Conservation (phyloP, 805 yeast species). For the Schwanniomyces yamadae region DNA sequence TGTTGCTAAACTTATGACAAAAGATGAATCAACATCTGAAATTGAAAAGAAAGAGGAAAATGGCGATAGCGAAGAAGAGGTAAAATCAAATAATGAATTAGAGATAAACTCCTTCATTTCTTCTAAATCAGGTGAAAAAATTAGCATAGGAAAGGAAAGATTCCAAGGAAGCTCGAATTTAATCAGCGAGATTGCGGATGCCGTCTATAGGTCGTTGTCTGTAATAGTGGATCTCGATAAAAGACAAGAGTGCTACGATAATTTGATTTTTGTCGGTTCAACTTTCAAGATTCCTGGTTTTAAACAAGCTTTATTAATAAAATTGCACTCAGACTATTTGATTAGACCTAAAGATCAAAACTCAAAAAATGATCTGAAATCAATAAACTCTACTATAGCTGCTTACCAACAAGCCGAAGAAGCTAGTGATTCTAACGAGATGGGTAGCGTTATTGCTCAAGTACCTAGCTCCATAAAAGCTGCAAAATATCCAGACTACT, state of each 20-base stretch:
- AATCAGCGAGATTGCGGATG: constrained; percentile 52
- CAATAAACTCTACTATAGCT: constrained; percentile 38
- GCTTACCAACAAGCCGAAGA: constrained; percentile 46
- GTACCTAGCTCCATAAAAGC: constrained; percentile 74
- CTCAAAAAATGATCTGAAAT: constrained; percentile 25
- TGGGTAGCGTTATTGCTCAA: constrained; percentile 46
- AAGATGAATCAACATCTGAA: constrained; percentile 59
- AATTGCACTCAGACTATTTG: constrained; percentile 56
- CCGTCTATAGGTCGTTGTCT: constrained; percentile 52
- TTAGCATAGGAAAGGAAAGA: constrained; percentile 85
- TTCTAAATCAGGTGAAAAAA: constrained; percentile 46
- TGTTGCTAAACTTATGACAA: constrained; percentile 84
- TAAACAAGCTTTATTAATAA: constrained; percentile 62
- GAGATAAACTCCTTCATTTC: constrained; percentile 74
- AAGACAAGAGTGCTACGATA: constrained; percentile 83
- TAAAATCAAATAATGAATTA: constrained; percentile 61
- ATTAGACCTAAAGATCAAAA: constrained; percentile 31
- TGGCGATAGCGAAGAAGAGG: constrained; percentile 31
- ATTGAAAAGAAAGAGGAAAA: constrained; percentile 45
- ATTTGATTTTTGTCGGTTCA: constrained; percentile 76
- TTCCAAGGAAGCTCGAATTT: constrained; percentile 74
- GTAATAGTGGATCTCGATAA: constrained; percentile 64
- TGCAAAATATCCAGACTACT: constrained; percentile 82
- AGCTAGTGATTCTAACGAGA: constrained; percentile 21
- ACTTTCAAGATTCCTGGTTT: constrained; percentile 76